A percentile compares a stretch with the other conserved stretches of the same genome.
phyloP scores from a whole-genome alignment of 2,329 filamentous ascomycete genomes.

The Scolecobasidium constrictum region DNA sequence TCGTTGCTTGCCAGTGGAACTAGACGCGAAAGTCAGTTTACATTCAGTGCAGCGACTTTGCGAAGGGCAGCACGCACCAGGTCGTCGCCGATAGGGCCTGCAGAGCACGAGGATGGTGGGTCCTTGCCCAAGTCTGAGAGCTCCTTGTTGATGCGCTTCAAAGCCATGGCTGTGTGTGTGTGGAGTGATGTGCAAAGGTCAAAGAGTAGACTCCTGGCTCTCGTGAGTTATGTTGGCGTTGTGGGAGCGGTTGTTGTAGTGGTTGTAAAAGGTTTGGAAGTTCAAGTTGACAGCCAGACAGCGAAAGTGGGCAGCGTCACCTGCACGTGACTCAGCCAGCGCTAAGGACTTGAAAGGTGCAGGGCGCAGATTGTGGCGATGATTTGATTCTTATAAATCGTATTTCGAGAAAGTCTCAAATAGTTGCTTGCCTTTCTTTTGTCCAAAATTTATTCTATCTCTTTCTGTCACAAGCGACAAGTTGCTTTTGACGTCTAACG shows the following conservation, averaged over 20 bases:
- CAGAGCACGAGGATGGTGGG: constrained; percentile 96
- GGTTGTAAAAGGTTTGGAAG: neutral
- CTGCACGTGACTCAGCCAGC: no score
- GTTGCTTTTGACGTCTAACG: no score
- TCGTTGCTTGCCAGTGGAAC: constrained; percentile 99
- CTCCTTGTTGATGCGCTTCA: constrained; percentile 94
- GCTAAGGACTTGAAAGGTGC: no score
- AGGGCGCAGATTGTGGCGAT: no score
- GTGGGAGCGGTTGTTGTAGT: neutral
- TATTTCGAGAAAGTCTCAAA: no score
- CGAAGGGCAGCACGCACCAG: constrained; percentile 60
- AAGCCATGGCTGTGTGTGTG: constrained; percentile 50
- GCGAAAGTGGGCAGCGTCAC: no score
- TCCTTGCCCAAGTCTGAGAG: constrained; percentile 90
- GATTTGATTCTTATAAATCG: no score
- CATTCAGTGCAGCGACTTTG: constrained; percentile 10
- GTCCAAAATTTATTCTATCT: no score
- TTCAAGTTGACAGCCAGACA: no score
- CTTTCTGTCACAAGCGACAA: no score
- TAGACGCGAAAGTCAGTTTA: constrained; percentile 27
- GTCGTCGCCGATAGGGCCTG: constrained; percentile 93
- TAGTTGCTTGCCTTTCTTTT: no score
- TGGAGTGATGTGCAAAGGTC: neutral
- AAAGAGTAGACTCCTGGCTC: no score
- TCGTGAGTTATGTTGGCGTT: neutral